Conservation (phyloP, 139 green algal genomes). For the Ettlia oleoabundans region DNA sequence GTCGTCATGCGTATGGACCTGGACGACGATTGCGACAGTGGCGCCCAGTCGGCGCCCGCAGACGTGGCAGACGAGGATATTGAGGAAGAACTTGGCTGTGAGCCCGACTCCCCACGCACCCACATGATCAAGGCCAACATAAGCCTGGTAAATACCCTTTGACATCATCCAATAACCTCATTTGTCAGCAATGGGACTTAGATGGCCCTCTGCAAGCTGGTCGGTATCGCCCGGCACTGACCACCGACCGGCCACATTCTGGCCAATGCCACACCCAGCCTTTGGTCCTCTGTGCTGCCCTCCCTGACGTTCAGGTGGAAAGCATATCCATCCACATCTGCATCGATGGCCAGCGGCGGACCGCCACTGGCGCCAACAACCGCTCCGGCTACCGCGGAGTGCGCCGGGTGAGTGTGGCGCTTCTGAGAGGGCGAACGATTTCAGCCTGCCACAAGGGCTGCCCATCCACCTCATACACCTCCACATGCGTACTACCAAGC, state of each 20-base stretch:
- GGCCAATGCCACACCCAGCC: too few relatives aligned
- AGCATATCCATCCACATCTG: constrained; percentile 18
- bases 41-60: background rate
- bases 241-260: background rate
- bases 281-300: background rate
- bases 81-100: background rate
- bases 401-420: constrained; percentile 45
- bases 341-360: constrained; percentile 8
- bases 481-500: too few relatives aligned
- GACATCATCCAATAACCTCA: background rate
- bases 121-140: constrained; percentile 46
- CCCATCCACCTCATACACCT: too few relatives aligned
- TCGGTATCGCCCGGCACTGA: background rate
- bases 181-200: too few relatives aligned
- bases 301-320: constrained; percentile 1
- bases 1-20: background rate
- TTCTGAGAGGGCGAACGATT: too few relatives aligned
- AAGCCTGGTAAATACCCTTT: background rate
- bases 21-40: background rate
- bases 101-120: constrained; percentile 34
- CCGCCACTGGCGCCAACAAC: constrained; percentile 55
- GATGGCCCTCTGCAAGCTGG: too few relatives aligned
- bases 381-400: constrained; percentile 73
- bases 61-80: background rate
- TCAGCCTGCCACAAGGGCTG: too few relatives aligned